These are phyloP conservation scores for Aspergillus mulundensis DNA, from an alignment of 495 filamentous ascomycete genomes.

Conservation along the genomic window DNA sequence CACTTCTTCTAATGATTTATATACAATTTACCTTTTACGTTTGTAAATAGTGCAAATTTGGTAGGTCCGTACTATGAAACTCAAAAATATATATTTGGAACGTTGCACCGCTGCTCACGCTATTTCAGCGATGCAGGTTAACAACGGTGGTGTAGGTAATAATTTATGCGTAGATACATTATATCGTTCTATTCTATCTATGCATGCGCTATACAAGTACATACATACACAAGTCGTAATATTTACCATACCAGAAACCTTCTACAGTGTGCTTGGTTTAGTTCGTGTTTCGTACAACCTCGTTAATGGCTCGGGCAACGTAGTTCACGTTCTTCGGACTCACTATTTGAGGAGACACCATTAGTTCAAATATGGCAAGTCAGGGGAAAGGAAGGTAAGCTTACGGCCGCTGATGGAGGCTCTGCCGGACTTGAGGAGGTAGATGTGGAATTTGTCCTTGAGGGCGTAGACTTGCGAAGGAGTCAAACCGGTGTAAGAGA, in stretches of 20 bases:
- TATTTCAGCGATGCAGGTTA: too few species aligned
- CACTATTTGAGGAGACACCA: slow-evolving; percentile 34
- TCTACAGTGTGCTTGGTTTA: slow-evolving; percentile 13
- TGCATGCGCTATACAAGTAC: neutral
- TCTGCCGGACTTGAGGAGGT: slow-evolving; percentile 46
- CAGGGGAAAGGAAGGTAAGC: neutral
- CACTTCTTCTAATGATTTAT: too few species aligned
- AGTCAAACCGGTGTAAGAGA: slow-evolving; percentile 48
- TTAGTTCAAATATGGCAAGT: slow-evolving; percentile 5
- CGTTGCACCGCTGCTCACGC: too few species aligned
- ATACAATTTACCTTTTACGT: too few species aligned
- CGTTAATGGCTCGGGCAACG: slow-evolving; percentile 45
- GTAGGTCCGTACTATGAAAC: too few species aligned
- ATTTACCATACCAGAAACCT: neutral
- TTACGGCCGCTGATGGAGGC: slow-evolving; percentile 48
- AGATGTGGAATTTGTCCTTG: slow-evolving; percentile 48
- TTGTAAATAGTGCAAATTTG: too few species aligned
- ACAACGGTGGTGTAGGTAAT: too few species aligned
- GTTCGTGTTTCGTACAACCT: slow-evolving; percentile 41
- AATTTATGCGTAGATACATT: too few species aligned
- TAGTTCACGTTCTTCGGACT: slow-evolving; percentile 47
- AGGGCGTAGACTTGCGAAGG: slow-evolving; percentile 41
- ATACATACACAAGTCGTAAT: neutral
- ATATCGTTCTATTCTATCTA: neutral
- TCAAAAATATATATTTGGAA: too few species aligned